Conservation (phyloP, 352 stramenopile species). For the Phytophthora nicotianae region DNA sequence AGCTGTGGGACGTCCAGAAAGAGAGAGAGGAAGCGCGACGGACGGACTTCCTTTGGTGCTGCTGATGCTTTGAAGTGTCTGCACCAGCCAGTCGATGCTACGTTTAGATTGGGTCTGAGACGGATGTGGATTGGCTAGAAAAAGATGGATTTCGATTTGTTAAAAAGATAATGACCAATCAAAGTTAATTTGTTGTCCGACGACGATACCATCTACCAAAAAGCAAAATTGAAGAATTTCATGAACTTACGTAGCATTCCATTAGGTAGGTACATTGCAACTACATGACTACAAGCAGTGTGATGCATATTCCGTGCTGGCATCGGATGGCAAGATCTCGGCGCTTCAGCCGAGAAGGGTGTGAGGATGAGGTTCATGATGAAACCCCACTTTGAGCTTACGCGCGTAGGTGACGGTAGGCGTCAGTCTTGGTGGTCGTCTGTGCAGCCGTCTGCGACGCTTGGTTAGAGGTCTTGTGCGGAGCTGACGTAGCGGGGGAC, state of each 20-base stretch:
- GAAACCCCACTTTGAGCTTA: background rate
- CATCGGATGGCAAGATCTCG: background rate
- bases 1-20: slow-evolving; percentile 1
- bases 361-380: background rate
- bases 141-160: background rate
- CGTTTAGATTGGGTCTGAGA: background rate
- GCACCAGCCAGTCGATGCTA: slow-evolving; percentile 2
- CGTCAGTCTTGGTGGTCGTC: slow-evolving; percentile 6
- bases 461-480: slow-evolving; percentile 6
- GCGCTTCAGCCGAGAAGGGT: background rate
- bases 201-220: too few species aligned
- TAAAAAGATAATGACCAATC: background rate
- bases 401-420: slow-evolving; percentile 14
- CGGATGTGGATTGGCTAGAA: slow-evolving; percentile 1
- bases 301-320: background rate
- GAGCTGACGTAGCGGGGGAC: background rate
- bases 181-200: background rate
- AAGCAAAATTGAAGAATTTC: too few species aligned
- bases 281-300: background rate
- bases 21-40: background rate
- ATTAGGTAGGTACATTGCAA: background rate
- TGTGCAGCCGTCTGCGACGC: slow-evolving; percentile 6
- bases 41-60: background rate
- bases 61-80: background rate
- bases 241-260: background rate